phyloP scores from a whole-genome alignment of 192 early-diverging fungal genomes.

The Linnemannia hyalina region DNA sequence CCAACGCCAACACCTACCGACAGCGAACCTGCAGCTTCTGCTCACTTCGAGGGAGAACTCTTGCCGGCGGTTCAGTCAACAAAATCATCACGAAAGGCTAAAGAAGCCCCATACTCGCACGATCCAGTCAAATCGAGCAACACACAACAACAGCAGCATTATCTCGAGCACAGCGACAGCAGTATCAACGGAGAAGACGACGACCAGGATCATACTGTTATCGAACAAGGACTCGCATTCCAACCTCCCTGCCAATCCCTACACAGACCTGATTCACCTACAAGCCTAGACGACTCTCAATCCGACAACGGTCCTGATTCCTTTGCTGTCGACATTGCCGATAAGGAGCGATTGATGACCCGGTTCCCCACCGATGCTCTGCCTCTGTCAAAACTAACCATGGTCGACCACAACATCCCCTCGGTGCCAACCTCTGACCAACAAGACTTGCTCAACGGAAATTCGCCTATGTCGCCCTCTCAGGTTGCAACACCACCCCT shows the following conservation, averaged over 20 bases:
- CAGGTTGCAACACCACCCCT: slow-evolving; percentile 39
- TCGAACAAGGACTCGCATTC: background rate
- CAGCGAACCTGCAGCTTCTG: background rate
- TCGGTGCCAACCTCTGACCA: background rate
- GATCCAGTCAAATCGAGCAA: background rate
- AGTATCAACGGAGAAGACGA: slow-evolving; percentile 9
- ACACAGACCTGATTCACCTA: slow-evolving; percentile 32
- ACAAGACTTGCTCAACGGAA: background rate
- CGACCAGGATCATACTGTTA: background rate
- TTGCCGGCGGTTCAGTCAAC: background rate
- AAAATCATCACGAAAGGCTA: background rate
- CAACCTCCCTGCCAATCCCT: background rate
- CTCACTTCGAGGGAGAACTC: background rate
- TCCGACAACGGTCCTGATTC: slow-evolving; percentile 24
- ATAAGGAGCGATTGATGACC: background rate
- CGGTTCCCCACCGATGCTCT: slow-evolving; percentile 1
- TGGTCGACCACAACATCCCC: background rate
- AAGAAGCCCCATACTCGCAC: background rate
- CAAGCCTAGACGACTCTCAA: slow-evolving; percentile 40
- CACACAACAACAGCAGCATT: background rate
- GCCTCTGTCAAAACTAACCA: slow-evolving; percentile 5
- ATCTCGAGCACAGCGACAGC: background rate
- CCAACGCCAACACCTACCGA: background rate
- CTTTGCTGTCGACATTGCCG: background rate
- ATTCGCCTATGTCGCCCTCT: slow-evolving; percentile 20